phyloP scores from a whole-genome alignment of 192 early-diverging fungal genomes.

The Backusella tuberculispora region DNA sequence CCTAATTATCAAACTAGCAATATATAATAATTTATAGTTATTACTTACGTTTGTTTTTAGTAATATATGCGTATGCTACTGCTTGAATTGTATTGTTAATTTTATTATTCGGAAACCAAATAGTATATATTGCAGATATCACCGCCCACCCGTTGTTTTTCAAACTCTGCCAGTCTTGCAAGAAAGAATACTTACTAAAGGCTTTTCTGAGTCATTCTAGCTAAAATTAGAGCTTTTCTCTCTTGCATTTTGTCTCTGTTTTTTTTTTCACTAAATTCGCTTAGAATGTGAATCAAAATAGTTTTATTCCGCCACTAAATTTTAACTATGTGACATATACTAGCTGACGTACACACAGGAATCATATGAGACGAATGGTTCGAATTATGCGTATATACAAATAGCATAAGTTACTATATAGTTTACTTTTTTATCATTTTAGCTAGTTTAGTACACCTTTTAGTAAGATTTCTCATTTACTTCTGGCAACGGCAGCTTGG shows the following conservation, averaged over 20 bases:
- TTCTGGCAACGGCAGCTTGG: background rate
- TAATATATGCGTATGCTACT: background rate
- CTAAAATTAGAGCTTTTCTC: slow-evolving; percentile 1
- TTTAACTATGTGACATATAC: background rate
- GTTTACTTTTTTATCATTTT: background rate
- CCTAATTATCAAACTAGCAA: background rate
- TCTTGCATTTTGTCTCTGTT: background rate
- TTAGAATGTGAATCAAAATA: slow-evolving; percentile 16
- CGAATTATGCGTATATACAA: slow-evolving; percentile 11
- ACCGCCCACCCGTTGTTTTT: slow-evolving; percentile 11
- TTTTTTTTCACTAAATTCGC: background rate
- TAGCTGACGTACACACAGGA: background rate
- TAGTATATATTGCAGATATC: slow-evolving; percentile 8
- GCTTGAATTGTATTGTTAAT: background rate
- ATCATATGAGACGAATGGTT: background rate
- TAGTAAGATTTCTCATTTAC: background rate
- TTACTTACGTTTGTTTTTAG: background rate
- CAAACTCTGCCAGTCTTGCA: slow-evolving; percentile 5
- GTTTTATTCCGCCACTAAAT: background rate
- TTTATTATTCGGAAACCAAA: slow-evolving; percentile 6
- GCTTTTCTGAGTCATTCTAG: background rate
- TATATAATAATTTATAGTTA: background rate
- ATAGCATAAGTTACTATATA: background rate
- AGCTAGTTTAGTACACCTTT: slow-evolving; percentile 4
- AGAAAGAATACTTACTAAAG: background rate